Conservation (phyloP, 257 asterid genomes). For the Rubia yunnanensis region DNA sequence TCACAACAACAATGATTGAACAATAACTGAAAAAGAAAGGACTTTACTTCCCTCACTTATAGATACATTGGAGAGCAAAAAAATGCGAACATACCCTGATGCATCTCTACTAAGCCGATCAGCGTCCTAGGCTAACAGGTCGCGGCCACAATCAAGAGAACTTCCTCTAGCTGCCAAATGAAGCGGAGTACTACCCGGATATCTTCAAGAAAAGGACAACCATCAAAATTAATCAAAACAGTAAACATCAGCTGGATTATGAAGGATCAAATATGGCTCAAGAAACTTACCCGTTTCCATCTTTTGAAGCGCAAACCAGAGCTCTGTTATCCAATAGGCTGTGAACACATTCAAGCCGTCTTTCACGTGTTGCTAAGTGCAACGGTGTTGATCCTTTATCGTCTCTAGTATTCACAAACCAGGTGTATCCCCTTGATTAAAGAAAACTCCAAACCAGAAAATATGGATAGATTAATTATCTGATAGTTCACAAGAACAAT, state of each 20-base stretch:
- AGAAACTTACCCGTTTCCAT: constrained; percentile 53
- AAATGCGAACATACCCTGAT: constrained; percentile 54
- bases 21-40: not conserved
- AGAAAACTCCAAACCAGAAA: not conserved
- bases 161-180: constrained; percentile 99
- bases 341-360: constrained; percentile 62
- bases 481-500: no score
- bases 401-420: constrained; percentile 88
- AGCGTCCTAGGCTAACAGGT: constrained; percentile 90
- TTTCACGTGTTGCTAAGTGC: constrained; percentile 93
- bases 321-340: constrained; percentile 71
- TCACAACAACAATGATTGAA: no score
- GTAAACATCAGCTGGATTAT: not conserved
- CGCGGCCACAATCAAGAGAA: constrained; percentile 85
- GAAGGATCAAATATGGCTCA: not conserved
- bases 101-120: constrained; percentile 79
- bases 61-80: not conserved
- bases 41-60: not conserved
- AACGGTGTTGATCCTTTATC: constrained; percentile 91
- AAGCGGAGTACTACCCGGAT: constrained; percentile 87
- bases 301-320: constrained; percentile 75
- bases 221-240: not conserved
- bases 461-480: not conserved
- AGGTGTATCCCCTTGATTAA: constrained; percentile 66
- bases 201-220: constrained; percentile 33